Percentiles rank a stretch among this genome's conserved stretches.
Conservation (phyloP, 2,329 filamentous ascomycete species). For the Fusarium nurragi region DNA sequence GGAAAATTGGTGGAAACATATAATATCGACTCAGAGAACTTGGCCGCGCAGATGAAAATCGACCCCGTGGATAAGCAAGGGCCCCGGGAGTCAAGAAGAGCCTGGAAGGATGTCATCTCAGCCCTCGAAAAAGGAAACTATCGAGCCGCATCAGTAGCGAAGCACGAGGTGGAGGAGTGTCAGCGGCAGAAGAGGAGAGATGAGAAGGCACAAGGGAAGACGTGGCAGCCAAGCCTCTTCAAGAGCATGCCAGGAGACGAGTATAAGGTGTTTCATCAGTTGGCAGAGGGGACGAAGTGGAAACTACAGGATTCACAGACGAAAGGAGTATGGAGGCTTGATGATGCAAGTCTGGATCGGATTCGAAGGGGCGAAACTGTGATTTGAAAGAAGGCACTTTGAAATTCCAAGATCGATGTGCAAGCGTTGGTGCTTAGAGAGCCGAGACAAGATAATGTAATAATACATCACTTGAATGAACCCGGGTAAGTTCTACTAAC, state of each 20-base stretch:
- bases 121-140: constrained; percentile 80
- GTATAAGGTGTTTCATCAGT: constrained; percentile 16
- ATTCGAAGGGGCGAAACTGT: background rate
- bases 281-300: constrained; percentile 21
- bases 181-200: constrained; percentile 78
- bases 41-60: constrained; percentile 12
- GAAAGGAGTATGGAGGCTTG: constrained; percentile 31
- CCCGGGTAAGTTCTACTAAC: too few species aligned
- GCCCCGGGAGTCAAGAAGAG: constrained; percentile 79
- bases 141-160: constrained; percentile 74
- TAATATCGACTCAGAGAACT: constrained; percentile 48
- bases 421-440: too few species aligned
- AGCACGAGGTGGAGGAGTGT: constrained; percentile 82
- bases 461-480: too few species aligned
- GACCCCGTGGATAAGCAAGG: constrained; percentile 72
- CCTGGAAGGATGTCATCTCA: constrained; percentile 80
- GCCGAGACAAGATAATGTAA: too few species aligned
- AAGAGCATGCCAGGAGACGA: background rate
- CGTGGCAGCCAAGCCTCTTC: constrained; percentile 36
- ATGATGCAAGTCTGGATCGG: constrained; percentile 5
- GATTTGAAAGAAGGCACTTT: too few species aligned
- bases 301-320: constrained; percentile 25
- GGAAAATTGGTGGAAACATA: constrained; percentile 51
- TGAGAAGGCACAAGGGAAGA: constrained; percentile 62
- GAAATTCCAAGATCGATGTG: too few species aligned